A percentile compares a stretch with the other conserved stretches of the same genome.
These are phyloP conservation scores for Hansenula lynferdii DNA, from an alignment of 1,139 yeast genomes.

Conservation along the genomic window DNA sequence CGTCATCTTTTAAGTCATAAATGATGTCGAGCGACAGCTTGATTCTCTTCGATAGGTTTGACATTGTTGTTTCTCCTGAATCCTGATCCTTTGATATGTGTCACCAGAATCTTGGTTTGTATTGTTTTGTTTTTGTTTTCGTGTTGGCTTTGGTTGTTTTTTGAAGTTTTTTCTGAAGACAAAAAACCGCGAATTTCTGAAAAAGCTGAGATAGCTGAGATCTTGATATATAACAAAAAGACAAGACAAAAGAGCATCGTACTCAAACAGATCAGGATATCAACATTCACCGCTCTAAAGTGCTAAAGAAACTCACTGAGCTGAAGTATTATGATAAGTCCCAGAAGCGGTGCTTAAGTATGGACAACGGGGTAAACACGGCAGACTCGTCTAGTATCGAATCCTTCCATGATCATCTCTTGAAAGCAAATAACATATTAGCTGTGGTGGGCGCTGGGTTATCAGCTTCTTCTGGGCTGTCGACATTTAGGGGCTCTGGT, in stretches of 20 bases:
- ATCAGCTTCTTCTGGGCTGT: conserved; percentile 71
- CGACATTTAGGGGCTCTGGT: conserved; percentile 67
- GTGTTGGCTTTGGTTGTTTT: background rate
- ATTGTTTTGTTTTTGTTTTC: background rate
- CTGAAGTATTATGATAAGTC: background rate
- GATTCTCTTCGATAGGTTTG: conserved; percentile 36
- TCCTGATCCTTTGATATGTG: no score
- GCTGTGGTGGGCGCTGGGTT: conserved; percentile 86
- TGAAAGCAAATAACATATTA: conserved; percentile 49
- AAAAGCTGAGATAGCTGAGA: no score
- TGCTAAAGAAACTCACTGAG: no score
- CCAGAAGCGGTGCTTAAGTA: background rate
- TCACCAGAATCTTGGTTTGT: no score
- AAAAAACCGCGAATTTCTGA: background rate
- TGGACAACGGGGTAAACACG: conserved; percentile 7
- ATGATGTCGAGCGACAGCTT: conserved; percentile 37
- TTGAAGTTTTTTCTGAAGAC: no score
- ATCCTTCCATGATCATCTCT: conserved; percentile 56
- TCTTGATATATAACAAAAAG: no score
- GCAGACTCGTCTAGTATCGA: conserved; percentile 20
- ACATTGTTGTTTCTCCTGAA: conserved; percentile 1
- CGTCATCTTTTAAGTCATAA: conserved; percentile 40
- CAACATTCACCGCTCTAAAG: no score
- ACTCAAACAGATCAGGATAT: no score
- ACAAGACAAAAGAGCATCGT: no score